Evolutionary conservation across 2,329 filamentous ascomycete genomes (phyloP), one percentile per base, ranked within the genome.

Genomic region (Hymenoscyphus salicellus): DNA sequence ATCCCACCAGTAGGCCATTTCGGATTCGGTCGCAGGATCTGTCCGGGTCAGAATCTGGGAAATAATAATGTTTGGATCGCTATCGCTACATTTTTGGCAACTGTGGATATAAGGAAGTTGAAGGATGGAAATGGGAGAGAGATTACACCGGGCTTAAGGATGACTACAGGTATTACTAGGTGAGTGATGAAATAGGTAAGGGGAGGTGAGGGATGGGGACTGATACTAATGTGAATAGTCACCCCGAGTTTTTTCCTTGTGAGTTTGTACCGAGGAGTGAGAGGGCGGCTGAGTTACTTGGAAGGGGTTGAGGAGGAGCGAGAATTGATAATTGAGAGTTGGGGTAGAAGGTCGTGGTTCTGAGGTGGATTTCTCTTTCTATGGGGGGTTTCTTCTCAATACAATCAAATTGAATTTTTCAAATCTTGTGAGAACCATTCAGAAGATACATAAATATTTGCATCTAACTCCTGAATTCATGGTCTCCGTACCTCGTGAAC

Each of bases 11-110:
- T 32, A 3, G 55, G 55, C 26, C 55, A 30, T 8, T 56, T 56
- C 17, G 55, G 55, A 14, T 56, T 56, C n/a, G 55, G 55, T 33
- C 55, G 55, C 20, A 30, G 55, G 7, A 33, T 56, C 30, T 56
- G 55, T 32, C 55, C 30, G 16, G 55, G 55, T 33, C 55, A 33
- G n/a, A 30, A 32, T 33, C 28, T 56, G 8, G 55, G 28, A 8
- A 11, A 28, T n/a, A 33, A 30, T 32, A 33, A 33, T 33, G 55
- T 56, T 10, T 56, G 30, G 26, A 56, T 56, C 17, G 26, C 30
- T n/a, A 30, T 56, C 8, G 26, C 55, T 7, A 56, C 26, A 2
- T 2, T 30, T 16, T 20, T 56, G 14, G 55, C 55, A 2, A 33
- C 26, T n/a, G 17, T 56, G 2, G 16, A 56, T 30, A 30, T 56